phyloP scores from a whole-genome alignment of 2,329 filamentous ascomycete genomes.

The Cadophora luteo-olivacea region DNA sequence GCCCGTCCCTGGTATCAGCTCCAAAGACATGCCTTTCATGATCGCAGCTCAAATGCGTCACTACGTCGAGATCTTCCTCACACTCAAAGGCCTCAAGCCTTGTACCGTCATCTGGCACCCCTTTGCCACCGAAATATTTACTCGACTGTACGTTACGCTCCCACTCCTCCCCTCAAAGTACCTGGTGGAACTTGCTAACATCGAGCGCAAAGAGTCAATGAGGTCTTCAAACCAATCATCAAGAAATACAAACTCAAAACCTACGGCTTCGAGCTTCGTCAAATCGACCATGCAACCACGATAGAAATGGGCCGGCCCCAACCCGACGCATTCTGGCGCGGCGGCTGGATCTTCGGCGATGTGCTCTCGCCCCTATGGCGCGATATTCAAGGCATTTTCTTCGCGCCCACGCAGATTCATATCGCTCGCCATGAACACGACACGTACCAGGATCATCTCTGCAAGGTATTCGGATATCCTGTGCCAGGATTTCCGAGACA shows the following conservation, averaged over 20 bases:
- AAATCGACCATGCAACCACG: constrained; percentile 17
- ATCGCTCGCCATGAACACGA: background rate
- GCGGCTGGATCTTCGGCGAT: constrained; percentile 21
- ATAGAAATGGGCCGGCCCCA: constrained; percentile 5
- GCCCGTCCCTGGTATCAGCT: background rate
- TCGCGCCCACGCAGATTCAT: background rate
- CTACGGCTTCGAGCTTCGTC: constrained; percentile 22
- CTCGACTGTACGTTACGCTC: constrained; percentile 3
- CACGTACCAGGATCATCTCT: constrained; percentile 1
- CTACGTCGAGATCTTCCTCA: constrained; percentile 22
- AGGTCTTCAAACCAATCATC: constrained; percentile 19
- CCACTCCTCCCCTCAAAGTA: no score
- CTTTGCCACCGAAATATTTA: constrained; percentile 6
- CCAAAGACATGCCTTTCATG: background rate
- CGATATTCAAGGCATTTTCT: constrained; percentile 11
- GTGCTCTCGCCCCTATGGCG: constrained; percentile 14
- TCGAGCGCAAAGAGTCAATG: background rate
- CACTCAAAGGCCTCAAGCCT: constrained; percentile 18
- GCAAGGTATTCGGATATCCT: constrained; percentile 20
- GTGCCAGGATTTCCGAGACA: background rate
- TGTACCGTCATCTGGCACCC: constrained; percentile 13
- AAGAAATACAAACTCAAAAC: constrained; percentile 17
- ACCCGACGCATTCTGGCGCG: constrained; percentile 5
- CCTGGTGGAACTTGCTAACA: background rate
- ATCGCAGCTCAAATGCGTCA: constrained; percentile 13